Evolutionary conservation across 1,284 basidiomycete genomes (phyloP), one percentile per base, ranked within the genome.

Genomic region (Ceratobasidium sp.): DNA sequence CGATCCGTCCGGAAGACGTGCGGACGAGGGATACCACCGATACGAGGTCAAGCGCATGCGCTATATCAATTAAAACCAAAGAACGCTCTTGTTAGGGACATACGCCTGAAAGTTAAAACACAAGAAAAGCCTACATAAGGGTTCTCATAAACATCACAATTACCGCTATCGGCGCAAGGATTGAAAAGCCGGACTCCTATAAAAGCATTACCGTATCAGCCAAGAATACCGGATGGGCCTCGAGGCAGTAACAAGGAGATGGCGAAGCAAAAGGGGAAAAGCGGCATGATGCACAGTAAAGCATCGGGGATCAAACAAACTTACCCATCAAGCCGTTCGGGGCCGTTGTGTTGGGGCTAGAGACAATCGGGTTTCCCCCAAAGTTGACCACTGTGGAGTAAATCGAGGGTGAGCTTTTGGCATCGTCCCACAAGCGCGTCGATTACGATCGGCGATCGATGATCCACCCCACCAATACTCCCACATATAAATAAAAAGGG

Each of bases 1-100:
- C 74, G 91, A 92, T 16, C 92, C 93, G 76, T 95, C 92, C 2
- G 84, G 81, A 62, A 94, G 84, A 41, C 92, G 86, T 43, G 91
- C 74, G 1, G 87, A 88, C 0, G 90, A 91, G 73, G 87, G 88
- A 79, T 94, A 94, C 92, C 92, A 94, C 43, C 92, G 86, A n/a
- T 89, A 87, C 76, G 87, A 90, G 2, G 89, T 89, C 85, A 92
- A 87, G 43, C 90, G 87, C 46, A 93, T 81, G 16, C 84, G 83
- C 16, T 64, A 23, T 6, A 64, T 2, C 28, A 28, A 28, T n/a
- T n/a, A n/a, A n/a, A 21, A 21, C 23, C 28, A 6, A 1, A 64
- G n/a, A n/a, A n/a, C n/a, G n/a, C n/a, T n/a, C n/a, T n/a, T n/a
- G n/a, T n/a, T n/a, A n/a, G n/a, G n/a, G n/a, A n/a, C n/a, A n/a